Evolutionary conservation across 371 early-diverging fungal species (phyloP), one percentile per base, ranked within the genome.

Genomic region (Apophysomyces variabilis): DNA sequence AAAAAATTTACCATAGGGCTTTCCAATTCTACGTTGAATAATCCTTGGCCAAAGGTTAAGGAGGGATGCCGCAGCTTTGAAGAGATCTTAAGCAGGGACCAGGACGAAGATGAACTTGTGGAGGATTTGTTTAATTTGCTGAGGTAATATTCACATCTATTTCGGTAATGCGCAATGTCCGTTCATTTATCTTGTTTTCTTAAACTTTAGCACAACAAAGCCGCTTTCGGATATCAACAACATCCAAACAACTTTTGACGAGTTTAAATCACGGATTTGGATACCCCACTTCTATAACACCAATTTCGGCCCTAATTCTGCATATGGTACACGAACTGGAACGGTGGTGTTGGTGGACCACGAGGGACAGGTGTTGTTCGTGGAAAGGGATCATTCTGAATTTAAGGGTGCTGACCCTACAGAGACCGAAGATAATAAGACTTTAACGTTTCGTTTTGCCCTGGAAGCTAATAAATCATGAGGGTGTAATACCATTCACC

Each of bases 11-110:
- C 26, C 36, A 47, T 26, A 76, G 85, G 86, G 9, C 73, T 86
- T 36, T 85, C 85, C 36, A 86, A 85, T 61, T 80, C 84, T 1
- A 71, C 79, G 7, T 69, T 86, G 43, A 50, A 54, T 1, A 64
- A 68, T 3, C 85, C 86, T 8, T 89, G 89, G 89, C 62, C 67
- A n/a, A 82, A 87, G 69, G 85, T 87, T 32, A 47, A 72, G n/a
- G 18, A 70, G 7, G 89, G 87, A 0, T 62, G 64, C 35, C 39
- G 67, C 7, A 54, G 75, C 2, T 66, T 89, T 61, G 68, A 65
- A 43, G 59, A 61, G 5, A 61, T 80, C 12, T n/a, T 87, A 26
- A 12, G 65, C 5, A 47, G 56, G 3, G 50, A 64, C 26, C 50
- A 64, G 1, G 67, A 70, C 35, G 66, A 73, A 63, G 69, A 67